Evolutionary conservation across 1,284 basidiomycete genomes (phyloP), one percentile per base, ranked within the genome.

Genomic region (Mycena sp.): DNA sequence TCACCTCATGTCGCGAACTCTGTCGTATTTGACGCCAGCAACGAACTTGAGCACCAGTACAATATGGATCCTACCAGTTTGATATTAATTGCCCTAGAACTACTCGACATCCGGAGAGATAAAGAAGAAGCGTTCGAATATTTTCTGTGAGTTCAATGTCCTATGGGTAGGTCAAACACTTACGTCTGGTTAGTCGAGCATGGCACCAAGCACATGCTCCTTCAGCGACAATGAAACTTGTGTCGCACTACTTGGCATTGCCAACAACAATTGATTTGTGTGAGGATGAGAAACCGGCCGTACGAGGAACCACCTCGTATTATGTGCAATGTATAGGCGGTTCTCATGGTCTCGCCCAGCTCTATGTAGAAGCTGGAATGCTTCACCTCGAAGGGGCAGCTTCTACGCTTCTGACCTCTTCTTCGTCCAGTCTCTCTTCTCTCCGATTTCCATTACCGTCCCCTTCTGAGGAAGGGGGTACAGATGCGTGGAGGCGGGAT

Each of bases 11-110:
- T 83, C 12, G 73, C 83, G 10, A 84, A 86, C 59, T 85, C 87
- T 0, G 78, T 85, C 51, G 76, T 84, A 12, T 80, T 85, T 67
- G 80, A 86, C 54, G 74, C 81, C 29, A 83, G 82, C 63, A 72
- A 81, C 43, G 84, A 86, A 38, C 76, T 81, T 23, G 88, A 89
- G 62, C 80, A 84, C 55, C 82, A 83, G 68, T 93, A 90, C 69
- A 92, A 93, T 68, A 91, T 93, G 88, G 91, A 93, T 72, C 87
- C 91, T 2, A 93, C 91, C 14, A 92, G 90, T 72, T 77, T 93
- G 25, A 85, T 88, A 2, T 76, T 92, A 52, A 82, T 87, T 58
- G 91, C 83, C 7, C 78, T 91, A 45, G 91, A 93, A 68, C 71
- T 88, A 53, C 82, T 85, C 48, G 90, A 93, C 72, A 90, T 92